Conservation (phyloP, 441 rosid genomes). For the Geranium incanum region DNA sequence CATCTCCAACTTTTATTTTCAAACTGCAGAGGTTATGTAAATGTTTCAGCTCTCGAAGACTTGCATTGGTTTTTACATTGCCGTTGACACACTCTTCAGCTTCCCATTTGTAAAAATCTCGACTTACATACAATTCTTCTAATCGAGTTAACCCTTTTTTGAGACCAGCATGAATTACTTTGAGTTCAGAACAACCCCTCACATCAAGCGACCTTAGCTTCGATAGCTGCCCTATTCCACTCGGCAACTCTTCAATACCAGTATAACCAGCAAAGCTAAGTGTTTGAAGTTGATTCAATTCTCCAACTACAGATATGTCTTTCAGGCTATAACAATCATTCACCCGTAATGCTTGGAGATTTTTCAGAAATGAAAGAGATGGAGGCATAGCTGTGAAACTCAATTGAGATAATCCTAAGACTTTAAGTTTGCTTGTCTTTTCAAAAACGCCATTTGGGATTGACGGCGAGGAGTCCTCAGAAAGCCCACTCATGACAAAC, state of each 20-base stretch:
- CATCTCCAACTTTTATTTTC: neutral
- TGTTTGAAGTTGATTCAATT: conserved; percentile 20
- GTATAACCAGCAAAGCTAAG: neutral
- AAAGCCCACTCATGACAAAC: neutral
- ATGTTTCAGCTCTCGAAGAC: neutral
- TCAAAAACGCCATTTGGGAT: neutral
- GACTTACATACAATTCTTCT: neutral
- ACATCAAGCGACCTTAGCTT: conserved; percentile 16
- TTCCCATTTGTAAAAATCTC: neutral
- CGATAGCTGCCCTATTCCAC: conserved; percentile 8
- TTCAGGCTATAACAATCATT: rapidly evolving
- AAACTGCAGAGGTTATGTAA: neutral
- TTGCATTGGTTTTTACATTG: neutral
- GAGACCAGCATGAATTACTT: neutral
- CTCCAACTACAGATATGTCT: conserved; percentile 16
- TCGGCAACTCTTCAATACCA: conserved; percentile 13
- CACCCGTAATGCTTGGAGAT: conserved; percentile 23
- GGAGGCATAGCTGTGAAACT: conserved; percentile 9
- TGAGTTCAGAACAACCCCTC: rapidly evolving
- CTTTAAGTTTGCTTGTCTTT: conserved; percentile 9
- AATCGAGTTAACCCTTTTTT: neutral
- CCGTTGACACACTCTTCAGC: neutral
- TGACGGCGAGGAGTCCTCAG: too few species aligned
- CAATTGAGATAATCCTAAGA: neutral
- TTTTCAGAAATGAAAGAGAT: conserved; percentile 12